Percentiles rank a stretch among this genome's conserved stretches.
phyloP scores from a whole-genome alignment of 345 rosid species.

The Viola odorata region DNA sequence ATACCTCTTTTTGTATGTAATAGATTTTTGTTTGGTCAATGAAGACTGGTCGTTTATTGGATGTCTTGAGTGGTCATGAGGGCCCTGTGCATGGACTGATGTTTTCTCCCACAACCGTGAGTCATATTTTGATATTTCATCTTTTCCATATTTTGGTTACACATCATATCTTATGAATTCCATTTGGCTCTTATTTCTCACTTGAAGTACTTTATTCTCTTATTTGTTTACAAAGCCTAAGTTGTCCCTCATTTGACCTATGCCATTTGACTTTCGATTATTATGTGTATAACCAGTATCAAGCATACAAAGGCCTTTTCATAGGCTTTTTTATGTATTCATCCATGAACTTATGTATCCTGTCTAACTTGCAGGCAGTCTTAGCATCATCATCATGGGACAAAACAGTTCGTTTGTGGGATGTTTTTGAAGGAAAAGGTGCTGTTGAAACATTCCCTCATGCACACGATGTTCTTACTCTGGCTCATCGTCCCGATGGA shows the following conservation, averaged over 20 bases:
- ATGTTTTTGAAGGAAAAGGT: constrained; percentile 90
- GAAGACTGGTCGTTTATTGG: constrained; percentile 94
- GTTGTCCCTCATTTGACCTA: neutral
- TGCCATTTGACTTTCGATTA: neutral
- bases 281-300: neutral
- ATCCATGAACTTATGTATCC: constrained; percentile 5
- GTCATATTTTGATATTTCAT: constrained; percentile 15
- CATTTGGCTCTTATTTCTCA: neutral
- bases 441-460: constrained; percentile 80
- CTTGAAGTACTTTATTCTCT: neutral
- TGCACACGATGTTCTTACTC: constrained; percentile 84
- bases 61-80: constrained; percentile 90
- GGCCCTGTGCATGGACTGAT: constrained; percentile 94
- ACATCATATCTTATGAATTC: constrained; percentile 1
- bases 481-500: constrained; percentile 93
- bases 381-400: constrained; percentile 99
- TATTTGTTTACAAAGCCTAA: neutral
- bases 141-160: neutral
- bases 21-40: constrained; percentile 99
- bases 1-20: constrained; percentile 4
- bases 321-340: neutral
- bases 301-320: neutral
- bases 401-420: constrained; percentile 86
- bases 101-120: constrained; percentile 87
- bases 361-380: constrained; percentile 34